Evolutionary conservation across 2,329 filamentous ascomycete species (phyloP), one percentile per base, ranked within the genome.

Genomic region (Colletotrichum sidae): DNA sequence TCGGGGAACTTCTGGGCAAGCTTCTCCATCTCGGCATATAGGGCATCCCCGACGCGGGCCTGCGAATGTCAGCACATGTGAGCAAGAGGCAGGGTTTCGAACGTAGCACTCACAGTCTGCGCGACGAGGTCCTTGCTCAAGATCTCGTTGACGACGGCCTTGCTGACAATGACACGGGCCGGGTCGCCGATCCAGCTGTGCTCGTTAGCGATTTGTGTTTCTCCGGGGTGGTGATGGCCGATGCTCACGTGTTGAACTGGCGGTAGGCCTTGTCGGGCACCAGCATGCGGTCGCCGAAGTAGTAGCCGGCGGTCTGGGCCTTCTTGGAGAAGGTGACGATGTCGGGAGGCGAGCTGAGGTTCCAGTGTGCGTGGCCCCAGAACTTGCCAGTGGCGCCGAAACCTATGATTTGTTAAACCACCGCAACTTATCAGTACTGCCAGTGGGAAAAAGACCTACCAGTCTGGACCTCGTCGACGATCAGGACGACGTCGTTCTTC

Each of bases 261-360:
- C 92, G 87, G 81, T 94, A 94, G 37, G 92, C 89, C 82, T 92
- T 92, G 79, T 94, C 93, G 33, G 92, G 92, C 55, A 90, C 83
- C 55, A 95, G 82, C 49, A 86, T 87, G n/a, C 86, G 83, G 82
- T 94, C 90, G 47, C 90, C 90, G 75, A 88, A 95, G 82, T 92
- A 95, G 83, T 93, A 95, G 3, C 92, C 92, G 11, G 92, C 92
- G 13, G 92, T 91, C 80, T 95, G 92, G 2, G 92, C 92, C 81
- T 95, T 95, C 85, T 95, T 95, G 70, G 87, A 91, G 82, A 95
- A 95, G 35, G 92, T 94, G n/a, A 95, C 92, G 80, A 95, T 94
- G 75, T 95, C 92, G 2, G 92, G 92, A 25, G 92, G 90, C 10
- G 87, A 81, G 45, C 81, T 72, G 47, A 94, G 83, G 73, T 90